Conservation (phyloP, 495 filamentous ascomycete genomes). For the Penicillium paradoxum region DNA sequence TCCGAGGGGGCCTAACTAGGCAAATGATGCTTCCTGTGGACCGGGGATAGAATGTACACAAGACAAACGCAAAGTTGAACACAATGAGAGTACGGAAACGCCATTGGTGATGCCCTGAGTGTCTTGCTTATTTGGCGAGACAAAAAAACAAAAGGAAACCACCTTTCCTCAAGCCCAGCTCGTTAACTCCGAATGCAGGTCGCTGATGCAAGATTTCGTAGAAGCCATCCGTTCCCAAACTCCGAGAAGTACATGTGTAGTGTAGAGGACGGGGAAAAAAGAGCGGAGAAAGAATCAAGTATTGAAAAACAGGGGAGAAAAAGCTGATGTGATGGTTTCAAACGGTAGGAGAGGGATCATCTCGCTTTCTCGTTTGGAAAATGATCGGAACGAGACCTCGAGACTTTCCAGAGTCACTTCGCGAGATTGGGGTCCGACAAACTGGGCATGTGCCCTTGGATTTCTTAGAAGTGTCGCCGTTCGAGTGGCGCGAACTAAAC, state of each 20-base stretch:
- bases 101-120: not conserved
- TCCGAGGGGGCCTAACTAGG: not conserved
- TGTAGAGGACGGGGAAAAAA: not conserved
- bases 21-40: not conserved
- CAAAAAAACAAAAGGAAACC: not conserved
- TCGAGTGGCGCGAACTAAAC: constrained; percentile 38
- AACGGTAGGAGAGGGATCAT: not conserved
- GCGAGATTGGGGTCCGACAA: constrained; percentile 41
- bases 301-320: not conserved
- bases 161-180: not conserved
- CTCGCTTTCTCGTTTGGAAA: constrained; percentile 41
- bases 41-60: not conserved
- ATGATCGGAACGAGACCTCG: constrained; percentile 51
- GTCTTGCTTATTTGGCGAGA: not conserved
- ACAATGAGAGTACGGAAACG: not conserved
- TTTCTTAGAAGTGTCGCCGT: constrained; percentile 18
- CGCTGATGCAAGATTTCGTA: not conserved
- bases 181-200: not conserved
- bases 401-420: constrained; percentile 31
- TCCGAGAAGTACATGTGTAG: too few relatives aligned
- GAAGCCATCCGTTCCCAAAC: not conserved
- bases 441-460: constrained; percentile 38
- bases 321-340: not conserved
- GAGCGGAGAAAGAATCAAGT: not conserved
- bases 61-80: not conserved